Conservation (phyloP, 2,329 filamentous ascomycete species). For the Hypoxylon sp. region DNA sequence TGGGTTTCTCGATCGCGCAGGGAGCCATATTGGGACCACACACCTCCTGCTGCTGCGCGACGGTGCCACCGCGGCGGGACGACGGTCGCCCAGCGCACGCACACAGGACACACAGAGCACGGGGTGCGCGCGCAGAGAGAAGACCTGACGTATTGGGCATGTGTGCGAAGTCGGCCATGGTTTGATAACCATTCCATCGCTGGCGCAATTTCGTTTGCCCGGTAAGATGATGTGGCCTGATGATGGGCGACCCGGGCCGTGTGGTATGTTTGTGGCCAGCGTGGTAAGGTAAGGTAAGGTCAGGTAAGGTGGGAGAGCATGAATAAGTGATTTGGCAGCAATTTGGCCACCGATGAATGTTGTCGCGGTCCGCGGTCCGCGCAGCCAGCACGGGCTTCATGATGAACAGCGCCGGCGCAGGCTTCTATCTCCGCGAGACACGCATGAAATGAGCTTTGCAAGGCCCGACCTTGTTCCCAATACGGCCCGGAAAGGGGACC, state of each 20-base stretch:
- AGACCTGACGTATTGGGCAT: conserved; percentile 14
- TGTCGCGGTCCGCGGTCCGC: conserved; percentile 12
- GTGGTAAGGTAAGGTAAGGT: conserved; percentile 14
- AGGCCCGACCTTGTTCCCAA: conserved; percentile 38
- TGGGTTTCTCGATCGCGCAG: conserved; percentile 42
- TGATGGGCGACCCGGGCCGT: conserved; percentile 24
- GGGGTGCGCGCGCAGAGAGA: conserved; percentile 17
- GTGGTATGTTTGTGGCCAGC: conserved; percentile 35
- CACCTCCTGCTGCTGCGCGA: conserved; percentile 25
- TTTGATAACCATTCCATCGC: conserved; percentile 33
- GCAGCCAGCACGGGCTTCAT: conserved; percentile 18
- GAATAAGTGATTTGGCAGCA: background rate
- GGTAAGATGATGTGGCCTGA: conserved; percentile 44
- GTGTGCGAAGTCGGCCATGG: conserved; percentile 27
- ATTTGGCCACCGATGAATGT: background rate
- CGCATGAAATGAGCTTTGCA: conserved; percentile 30
- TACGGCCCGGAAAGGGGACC: conserved; percentile 25
- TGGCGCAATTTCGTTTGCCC: conserved; percentile 26
- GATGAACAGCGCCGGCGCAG: conserved; percentile 25
- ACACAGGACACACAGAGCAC: conserved; percentile 5
- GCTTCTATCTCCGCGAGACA: conserved; percentile 36
- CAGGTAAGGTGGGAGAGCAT: background rate
- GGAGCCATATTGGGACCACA: conserved; percentile 34
- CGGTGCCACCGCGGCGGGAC: conserved; percentile 28
- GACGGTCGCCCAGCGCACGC: conserved; percentile 20